These are phyloP conservation scores for Zygosaccharomyces bisporus DNA, from an alignment of 805 yeast genomes.

Conservation along the genomic window DNA sequence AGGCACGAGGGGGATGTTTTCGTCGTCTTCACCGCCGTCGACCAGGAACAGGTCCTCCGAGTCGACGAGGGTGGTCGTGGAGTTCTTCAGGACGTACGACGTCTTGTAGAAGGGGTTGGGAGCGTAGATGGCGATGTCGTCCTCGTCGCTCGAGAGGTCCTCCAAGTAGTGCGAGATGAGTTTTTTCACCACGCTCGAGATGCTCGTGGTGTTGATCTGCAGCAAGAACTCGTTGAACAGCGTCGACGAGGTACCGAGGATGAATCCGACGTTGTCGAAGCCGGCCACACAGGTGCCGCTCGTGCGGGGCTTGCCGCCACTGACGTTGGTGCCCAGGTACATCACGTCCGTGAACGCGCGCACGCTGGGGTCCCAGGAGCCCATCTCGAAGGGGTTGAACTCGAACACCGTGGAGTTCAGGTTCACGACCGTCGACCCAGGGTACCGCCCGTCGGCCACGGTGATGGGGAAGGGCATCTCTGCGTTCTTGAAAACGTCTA, in stretches of 20 bases:
- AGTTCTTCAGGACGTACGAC: constrained; percentile 33
- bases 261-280: constrained; percentile 75
- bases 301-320: constrained; percentile 54
- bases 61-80: constrained; percentile 39
- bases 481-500: constrained; percentile 56
- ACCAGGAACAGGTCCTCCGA: constrained; percentile 50
- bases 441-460: constrained; percentile 63
- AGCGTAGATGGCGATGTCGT: constrained; percentile 62
- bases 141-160: constrained; percentile 47
- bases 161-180: constrained; percentile 45
- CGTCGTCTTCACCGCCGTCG: constrained; percentile 72
- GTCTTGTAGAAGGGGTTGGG: constrained; percentile 70
- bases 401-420: constrained; percentile 69
- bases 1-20: constrained; percentile 62
- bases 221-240: constrained; percentile 68
- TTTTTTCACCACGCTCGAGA: constrained; percentile 45
- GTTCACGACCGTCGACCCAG: constrained; percentile 53
- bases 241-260: constrained; percentile 79
- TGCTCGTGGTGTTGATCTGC: constrained; percentile 51
- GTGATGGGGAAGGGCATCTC: constrained; percentile 72
- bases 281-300: constrained; percentile 60
- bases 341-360: constrained; percentile 61
- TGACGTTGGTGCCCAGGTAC: constrained; percentile 65
- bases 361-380: constrained; percentile 83
- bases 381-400: constrained; percentile 67